phyloP scores from a whole-genome alignment of 163 green algal species.

The Dunaliella salina region DNA sequence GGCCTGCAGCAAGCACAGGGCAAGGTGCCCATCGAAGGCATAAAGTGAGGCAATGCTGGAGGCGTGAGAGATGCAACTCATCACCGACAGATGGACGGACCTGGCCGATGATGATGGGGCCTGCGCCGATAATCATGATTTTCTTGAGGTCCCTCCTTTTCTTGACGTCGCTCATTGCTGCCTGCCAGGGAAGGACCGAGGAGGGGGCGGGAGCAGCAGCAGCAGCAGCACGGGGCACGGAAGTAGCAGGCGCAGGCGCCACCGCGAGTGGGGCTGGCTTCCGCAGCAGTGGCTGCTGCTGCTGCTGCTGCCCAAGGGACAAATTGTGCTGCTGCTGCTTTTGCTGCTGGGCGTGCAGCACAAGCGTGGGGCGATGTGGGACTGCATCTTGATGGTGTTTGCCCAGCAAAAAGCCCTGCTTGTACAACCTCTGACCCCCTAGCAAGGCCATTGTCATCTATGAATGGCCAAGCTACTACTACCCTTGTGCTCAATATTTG shows the following conservation, averaged over 20 bases:
- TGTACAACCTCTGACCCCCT: not conserved
- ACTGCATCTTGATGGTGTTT: not conserved
- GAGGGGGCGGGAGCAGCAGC: not conserved
- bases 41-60: not conserved
- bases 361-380: too few relatives aligned
- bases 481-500: too few relatives aligned
- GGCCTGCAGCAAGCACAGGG: slow-evolving; percentile 52
- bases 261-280: too few relatives aligned
- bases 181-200: slow-evolving; percentile 45
- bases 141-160: slow-evolving; percentile 84
- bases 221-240: not conserved
- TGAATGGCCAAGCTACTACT: too few relatives aligned
- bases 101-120: slow-evolving; percentile 96
- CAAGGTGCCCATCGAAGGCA: not conserved
- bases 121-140: slow-evolving; percentile 86
- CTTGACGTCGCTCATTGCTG: slow-evolving; percentile 57
- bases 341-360: too few relatives aligned
- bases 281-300: too few relatives aligned
- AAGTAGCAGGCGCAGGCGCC: not conserved
- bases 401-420: not conserved
- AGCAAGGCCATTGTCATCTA: not conserved
- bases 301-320: too few relatives aligned
- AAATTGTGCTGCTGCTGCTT: too few relatives aligned
- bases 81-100: slow-evolving; percentile 20
- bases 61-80: not conserved